phyloP scores from a whole-genome alignment of 139 green algal species.

The Closterium sp. region DNA sequence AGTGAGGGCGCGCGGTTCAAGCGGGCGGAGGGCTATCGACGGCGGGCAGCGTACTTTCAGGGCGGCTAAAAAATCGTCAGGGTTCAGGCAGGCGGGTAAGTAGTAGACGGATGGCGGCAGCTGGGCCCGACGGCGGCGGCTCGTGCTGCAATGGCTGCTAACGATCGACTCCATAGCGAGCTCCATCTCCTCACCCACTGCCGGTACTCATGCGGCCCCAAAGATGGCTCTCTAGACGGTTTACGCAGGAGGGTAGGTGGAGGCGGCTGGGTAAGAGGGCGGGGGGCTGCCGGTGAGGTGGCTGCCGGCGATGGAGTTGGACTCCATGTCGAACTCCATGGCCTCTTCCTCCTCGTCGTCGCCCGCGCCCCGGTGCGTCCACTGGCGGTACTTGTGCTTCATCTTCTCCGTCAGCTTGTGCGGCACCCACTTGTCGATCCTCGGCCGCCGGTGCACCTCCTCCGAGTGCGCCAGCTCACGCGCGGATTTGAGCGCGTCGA shows the following conservation, averaged over 20 bases:
- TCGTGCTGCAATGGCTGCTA: too few relatives aligned
- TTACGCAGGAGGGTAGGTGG: background rate
- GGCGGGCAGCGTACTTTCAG: too few relatives aligned
- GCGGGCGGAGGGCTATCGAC: background rate
- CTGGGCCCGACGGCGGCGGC: too few relatives aligned
- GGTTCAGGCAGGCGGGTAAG: too few relatives aligned
- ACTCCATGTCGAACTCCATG: background rate
- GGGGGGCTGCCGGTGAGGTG: background rate
- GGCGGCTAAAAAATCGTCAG: too few relatives aligned
- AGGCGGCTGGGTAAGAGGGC: background rate
- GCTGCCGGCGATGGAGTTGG: background rate
- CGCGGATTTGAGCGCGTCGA: conserved; percentile 10
- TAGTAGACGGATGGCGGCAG: too few relatives aligned
- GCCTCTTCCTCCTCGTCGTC: background rate
- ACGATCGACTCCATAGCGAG: too few relatives aligned
- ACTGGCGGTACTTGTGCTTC: conserved; percentile 18
- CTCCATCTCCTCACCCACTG: too few relatives aligned
- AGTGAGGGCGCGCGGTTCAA: background rate
- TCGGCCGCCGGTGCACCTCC: background rate
- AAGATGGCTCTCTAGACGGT: too few relatives aligned
- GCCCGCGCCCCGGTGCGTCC: background rate
- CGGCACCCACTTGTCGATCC: background rate
- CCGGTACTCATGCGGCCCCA: too few relatives aligned
- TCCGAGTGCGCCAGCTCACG: background rate
- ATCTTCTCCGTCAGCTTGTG: conserved; percentile 18